Evolutionary conservation across 768 basidiomycete genomes (phyloP).

Genomic region (Mycena kentingensis): DNA sequence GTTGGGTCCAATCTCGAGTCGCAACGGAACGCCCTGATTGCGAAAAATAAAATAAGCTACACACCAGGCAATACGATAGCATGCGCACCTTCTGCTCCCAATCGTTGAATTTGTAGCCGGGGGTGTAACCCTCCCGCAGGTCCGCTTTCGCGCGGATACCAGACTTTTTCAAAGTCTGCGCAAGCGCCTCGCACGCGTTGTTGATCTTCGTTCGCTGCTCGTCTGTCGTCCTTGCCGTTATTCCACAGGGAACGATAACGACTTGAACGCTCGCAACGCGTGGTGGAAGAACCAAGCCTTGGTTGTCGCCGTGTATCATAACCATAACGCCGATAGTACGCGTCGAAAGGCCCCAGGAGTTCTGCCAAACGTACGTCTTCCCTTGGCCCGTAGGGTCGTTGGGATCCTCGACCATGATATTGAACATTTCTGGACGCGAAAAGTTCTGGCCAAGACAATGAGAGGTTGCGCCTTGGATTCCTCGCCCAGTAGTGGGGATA

Average conservation of each 20-base stretch:
- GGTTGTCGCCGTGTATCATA: conserved; percentile 98
- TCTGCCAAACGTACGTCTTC: conserved; percentile 93
- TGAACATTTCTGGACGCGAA: conserved; percentile 94
- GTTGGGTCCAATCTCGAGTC: conserved; percentile 94
- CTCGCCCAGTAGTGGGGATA: conserved; percentile 94
- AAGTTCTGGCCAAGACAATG: conserved; percentile 99
- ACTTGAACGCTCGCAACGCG: conserved; percentile 92
- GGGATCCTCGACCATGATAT: conserved; percentile 95
- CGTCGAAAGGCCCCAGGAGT: conserved; percentile 98
- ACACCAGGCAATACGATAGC: conserved; percentile 4
- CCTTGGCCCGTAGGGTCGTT: conserved; percentile 63
- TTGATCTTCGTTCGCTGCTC: conserved; percentile 71
- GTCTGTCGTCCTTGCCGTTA: conserved; percentile 81
- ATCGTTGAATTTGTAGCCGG: conserved; percentile 98
- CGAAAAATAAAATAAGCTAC: conserved; percentile 1
- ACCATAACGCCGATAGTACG: conserved; percentile 98
- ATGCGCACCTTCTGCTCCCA: conserved; percentile 90
- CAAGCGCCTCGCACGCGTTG: conserved; percentile 76
- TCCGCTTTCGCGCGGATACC: conserved; percentile 88
- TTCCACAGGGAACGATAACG: conserved; percentile 89
- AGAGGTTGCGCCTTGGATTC: conserved; percentile 97
- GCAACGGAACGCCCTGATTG: conserved; percentile 89
- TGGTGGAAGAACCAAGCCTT: conserved; percentile 96
- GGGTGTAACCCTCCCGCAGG: conserved; percentile 93
- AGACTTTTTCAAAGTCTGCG: conserved; percentile 65